phyloP scores from a whole-genome alignment of 2,329 filamentous ascomycete genomes.

The Diaporthe sp. region DNA sequence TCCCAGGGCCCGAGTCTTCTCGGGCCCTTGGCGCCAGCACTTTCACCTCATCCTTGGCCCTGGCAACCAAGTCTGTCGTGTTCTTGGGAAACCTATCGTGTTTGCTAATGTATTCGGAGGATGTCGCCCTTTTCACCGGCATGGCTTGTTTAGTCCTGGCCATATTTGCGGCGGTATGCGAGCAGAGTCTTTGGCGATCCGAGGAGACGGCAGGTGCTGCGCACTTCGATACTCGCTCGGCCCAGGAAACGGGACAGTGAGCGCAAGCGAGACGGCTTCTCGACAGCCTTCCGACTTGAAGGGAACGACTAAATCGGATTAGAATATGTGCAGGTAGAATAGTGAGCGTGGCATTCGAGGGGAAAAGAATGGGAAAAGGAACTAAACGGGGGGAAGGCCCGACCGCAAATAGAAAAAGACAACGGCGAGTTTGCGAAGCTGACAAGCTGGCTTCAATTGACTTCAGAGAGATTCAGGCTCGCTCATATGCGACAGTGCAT shows the following conservation, averaged over 20 bases:
- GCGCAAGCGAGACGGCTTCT: background rate
- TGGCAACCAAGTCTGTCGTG: conserved; percentile 46
- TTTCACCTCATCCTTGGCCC: conserved; percentile 43
- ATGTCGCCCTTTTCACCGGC: conserved; percentile 73
- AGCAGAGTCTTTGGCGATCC: background rate
- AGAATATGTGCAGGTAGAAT: background rate
- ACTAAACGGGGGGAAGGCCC: background rate
- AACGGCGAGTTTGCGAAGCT: conserved; percentile 29
- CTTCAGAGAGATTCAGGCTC: conserved; percentile 21
- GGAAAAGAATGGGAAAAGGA: background rate
- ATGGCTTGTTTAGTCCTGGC: conserved; percentile 76
- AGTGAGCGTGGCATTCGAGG: background rate
- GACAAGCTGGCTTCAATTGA: conserved; percentile 41
- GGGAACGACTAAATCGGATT: background rate
- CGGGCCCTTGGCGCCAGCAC: conserved; percentile 31
- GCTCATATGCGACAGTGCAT: conserved; percentile 23
- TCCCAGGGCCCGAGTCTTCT: conserved; percentile 57
- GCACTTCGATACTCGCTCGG: background rate
- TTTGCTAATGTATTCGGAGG: conserved; percentile 73
- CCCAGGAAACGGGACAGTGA: background rate
- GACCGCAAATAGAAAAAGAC: background rate
- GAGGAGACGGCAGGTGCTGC: background rate
- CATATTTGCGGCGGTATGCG: conserved; percentile 57
- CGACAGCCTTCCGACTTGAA: background rate
- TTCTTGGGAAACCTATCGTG: conserved; percentile 46